These are phyloP conservation scores for Leccinum subgranulosum DNA, from an alignment of 768 basidiomycete genomes.

Conservation along the genomic window DNA sequence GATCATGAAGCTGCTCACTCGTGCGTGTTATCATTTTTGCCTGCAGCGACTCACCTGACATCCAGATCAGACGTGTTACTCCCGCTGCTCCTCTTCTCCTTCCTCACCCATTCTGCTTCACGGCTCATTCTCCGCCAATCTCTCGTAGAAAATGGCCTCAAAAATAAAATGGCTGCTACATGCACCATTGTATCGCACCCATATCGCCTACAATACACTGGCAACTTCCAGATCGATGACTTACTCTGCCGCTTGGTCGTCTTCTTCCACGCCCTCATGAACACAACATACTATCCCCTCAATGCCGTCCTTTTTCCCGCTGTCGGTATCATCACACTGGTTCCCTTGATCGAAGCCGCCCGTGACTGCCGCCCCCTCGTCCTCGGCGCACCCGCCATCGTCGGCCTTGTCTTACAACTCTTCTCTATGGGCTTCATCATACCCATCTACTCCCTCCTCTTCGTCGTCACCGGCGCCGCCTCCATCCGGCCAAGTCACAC, in stretches of 20 bases:
- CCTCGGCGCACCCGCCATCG: constrained; percentile 41
- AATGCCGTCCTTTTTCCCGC: constrained; percentile 13
- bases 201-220: constrained; percentile 41
- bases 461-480: constrained; percentile 39
- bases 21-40: neutral
- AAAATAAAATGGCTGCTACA: constrained; percentile 23
- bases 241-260: constrained; percentile 42
- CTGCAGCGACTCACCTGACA: neutral
- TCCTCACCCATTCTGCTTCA: constrained; percentile 9
- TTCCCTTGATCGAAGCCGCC: constrained; percentile 45
- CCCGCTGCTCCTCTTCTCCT: constrained; percentile 20
- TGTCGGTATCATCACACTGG: constrained; percentile 24
- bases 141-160: constrained; percentile 11
- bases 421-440: constrained; percentile 41
- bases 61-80: constrained; percentile 9
- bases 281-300: constrained; percentile 14
- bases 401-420: constrained; percentile 41
- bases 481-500: neutral
- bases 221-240: constrained; percentile 33
- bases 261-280: constrained; percentile 41
- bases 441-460: constrained; percentile 47
- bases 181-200: constrained; percentile 31
- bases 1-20: constrained; percentile 3
- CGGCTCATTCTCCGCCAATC: constrained; percentile 13
- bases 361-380: constrained; percentile 34